Conservation (phyloP, 2,329 filamentous ascomycete genomes). For the Hypoxylon sp. region DNA sequence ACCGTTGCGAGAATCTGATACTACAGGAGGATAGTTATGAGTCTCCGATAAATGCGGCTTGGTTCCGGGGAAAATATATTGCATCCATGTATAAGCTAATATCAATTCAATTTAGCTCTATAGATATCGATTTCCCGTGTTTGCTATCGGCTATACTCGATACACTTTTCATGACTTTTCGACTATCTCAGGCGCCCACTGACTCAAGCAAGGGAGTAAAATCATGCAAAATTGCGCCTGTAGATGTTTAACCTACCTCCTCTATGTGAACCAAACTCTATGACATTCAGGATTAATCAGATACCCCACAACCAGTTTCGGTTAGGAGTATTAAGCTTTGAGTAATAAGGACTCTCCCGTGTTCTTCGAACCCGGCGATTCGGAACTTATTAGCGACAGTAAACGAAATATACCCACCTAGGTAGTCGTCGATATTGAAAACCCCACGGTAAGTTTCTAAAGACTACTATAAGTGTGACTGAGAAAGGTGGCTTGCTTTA, state of each 20-base stretch:
- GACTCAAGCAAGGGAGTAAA: not conserved
- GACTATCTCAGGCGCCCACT: not conserved
- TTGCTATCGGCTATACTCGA: not conserved
- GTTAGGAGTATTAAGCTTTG: not conserved
- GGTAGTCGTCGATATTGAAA: not conserved
- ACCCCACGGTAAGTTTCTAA: not conserved
- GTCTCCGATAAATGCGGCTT: not conserved
- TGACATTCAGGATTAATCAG: not conserved
- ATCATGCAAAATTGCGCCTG: not conserved
- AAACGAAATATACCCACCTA: not conserved
- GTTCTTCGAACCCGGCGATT: not conserved
- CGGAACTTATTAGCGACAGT: conserved; percentile 1
- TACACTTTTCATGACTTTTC: not conserved
- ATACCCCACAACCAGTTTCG: not conserved
- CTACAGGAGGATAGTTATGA: not conserved
- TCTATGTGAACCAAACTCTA: not conserved
- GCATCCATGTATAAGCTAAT: not conserved
- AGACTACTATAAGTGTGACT: not conserved
- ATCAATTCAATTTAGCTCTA: not conserved
- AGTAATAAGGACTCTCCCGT: not conserved
- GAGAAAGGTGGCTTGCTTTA: not conserved
- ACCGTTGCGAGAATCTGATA: not conserved
- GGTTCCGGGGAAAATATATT: not conserved
- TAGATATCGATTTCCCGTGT: not conserved
- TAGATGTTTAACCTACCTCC: not conserved